Base-by-base conservation (phyloP, 2,329 filamentous ascomycete species). In the Hypoxylon sp. region DNA sequence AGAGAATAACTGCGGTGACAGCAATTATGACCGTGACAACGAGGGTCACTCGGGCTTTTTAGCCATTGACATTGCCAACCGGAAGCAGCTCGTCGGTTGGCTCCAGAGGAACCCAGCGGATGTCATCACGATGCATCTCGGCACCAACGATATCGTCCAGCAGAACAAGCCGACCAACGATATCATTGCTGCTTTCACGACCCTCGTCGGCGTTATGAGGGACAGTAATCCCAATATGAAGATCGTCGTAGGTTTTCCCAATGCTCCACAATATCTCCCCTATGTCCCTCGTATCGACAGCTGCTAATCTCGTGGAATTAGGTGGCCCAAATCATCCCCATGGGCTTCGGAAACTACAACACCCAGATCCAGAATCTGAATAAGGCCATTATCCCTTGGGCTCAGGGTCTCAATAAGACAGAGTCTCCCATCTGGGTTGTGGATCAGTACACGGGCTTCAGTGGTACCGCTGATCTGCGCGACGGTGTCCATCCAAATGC, bases 51-150 rank as follows among this genome's bases (percentile, higher is more conserved):
- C 79, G 0, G 81, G 81, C 8, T 83, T 79, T 74, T 74, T 81
- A 10, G 82, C 81, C 17, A 79, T 83, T 63, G 74, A 83, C 71
- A 83, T 83, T 52, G 82, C 81, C 62, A 81, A 81, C 65, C 75
- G 76, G 55, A 80, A 80, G 35, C 79, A 83, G 75, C 74, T 83
- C 19, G 80, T 80, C 46, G 81, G 80, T 24, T 84, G 81, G 81
- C 75, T 84, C 48, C 71, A 80, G 73, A 71, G 37, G 13, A 83
- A 82, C 67, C 80, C 80, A 0, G 81, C 82, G 1, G 81, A 84
- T 68, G 79, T 84, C 26, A 79, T 84, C 61, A 83, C 80, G 9
- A 83, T 83, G 81, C 81, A 84, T 70, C 68, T 84, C 1, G 81
- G 82, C 17, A 83, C 82, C 46, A 83, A 83, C 67, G 81, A 83